phyloP scores from a whole-genome alignment of 2,329 filamentous ascomycete genomes.

The Cercospora sesami region DNA sequence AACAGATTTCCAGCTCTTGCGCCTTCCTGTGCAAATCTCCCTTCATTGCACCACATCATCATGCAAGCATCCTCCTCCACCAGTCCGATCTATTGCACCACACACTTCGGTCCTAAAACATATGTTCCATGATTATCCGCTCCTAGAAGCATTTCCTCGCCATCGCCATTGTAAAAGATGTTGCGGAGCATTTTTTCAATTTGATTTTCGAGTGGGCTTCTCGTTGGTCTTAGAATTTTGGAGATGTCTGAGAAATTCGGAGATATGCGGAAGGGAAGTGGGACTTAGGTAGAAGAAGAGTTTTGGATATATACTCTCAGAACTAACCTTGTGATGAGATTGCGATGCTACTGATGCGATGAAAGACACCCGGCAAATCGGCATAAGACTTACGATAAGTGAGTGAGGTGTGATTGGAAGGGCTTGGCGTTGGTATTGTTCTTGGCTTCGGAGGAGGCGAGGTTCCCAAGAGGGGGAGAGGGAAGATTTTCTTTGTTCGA shows the following conservation, averaged over 20 bases:
- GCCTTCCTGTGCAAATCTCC: neutral
- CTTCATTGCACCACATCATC: neutral
- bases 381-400: neutral
- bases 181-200: too few species aligned
- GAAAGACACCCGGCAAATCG: neutral
- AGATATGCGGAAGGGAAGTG: too few species aligned
- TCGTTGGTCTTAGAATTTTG: too few species aligned
- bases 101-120: neutral
- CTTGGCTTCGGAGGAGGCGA: neutral
- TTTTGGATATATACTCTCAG: too few species aligned
- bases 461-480: neutral
- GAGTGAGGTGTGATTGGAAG: neutral
- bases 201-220: too few species aligned
- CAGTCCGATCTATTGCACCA: neutral
- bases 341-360: neutral
- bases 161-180: neutral
- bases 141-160: neutral
- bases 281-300: too few species aligned
- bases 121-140: neutral
- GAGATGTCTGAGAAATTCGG: too few species aligned
- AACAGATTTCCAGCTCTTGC: too few species aligned
- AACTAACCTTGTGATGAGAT: too few species aligned
- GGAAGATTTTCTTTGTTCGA: neutral
- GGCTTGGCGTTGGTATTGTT: slow-evolving; percentile 3
- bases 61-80: too few species aligned